Evolutionary conservation across 1,284 basidiomycete species (phyloP).

Genomic region (Ganoderma boninense): DNA sequence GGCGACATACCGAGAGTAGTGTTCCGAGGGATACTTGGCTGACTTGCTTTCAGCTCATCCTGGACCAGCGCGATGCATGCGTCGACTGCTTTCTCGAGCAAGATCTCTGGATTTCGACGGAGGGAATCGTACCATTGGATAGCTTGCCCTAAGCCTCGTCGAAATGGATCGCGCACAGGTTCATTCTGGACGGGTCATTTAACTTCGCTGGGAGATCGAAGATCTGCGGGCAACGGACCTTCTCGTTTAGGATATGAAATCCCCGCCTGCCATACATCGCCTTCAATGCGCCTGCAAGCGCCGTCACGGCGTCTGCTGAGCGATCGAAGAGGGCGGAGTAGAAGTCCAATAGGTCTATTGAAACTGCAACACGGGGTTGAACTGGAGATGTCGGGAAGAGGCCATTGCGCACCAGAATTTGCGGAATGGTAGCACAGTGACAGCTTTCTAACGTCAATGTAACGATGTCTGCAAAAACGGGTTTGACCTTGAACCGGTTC

Average conservation of each 20-base stretch:
- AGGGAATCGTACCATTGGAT: conserved; percentile 42
- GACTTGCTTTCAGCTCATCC: no score
- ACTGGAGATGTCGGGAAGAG: conserved; percentile 22
- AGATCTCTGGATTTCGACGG: no score
- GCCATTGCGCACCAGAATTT: conserved; percentile 15
- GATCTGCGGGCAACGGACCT: conserved; percentile 15
- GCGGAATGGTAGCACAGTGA: conserved; percentile 6
- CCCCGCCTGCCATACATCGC: conserved; percentile 33
- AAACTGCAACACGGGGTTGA: conserved; percentile 23
- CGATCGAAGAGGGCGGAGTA: conserved; percentile 38
- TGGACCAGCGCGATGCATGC: no score
- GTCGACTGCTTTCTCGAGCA: no score
- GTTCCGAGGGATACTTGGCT: no score
- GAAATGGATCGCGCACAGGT: conserved; percentile 28
- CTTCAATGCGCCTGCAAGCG: conserved; percentile 31
- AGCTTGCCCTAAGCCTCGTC: conserved; percentile 23
- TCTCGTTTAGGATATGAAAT: conserved; percentile 20
- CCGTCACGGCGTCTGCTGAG: conserved; percentile 38
- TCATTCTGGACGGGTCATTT: conserved; percentile 10
- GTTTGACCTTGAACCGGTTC: no score
- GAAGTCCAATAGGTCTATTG: conserved; percentile 33
- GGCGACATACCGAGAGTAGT: no score
- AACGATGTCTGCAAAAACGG: no score
- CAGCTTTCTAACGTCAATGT: not conserved
- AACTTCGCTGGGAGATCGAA: no score